Conservation (phyloP, 495 filamentous ascomycete species). For the Penicillium ochrochloron region DNA sequence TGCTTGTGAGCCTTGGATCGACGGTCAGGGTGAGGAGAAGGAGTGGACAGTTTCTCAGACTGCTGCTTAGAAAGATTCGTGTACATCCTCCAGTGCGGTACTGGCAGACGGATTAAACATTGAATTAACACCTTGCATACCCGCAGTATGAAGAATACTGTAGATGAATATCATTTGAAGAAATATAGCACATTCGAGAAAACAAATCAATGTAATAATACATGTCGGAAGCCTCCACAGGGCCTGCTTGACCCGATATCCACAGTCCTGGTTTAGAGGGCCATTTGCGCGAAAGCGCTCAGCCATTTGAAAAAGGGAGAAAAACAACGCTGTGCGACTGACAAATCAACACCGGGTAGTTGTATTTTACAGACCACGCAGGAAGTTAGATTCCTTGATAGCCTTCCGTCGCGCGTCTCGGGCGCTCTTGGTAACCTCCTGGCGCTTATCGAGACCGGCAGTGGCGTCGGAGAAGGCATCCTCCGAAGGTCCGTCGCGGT, state of each 20-base stretch:
- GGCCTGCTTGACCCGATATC: conserved; percentile 20
- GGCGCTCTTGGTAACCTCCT: conserved; percentile 58
- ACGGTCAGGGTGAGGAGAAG: conserved; percentile 40
- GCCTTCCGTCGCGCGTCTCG: conserved; percentile 72
- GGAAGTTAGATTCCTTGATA: conserved; percentile 94
- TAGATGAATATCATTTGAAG: conserved; percentile 27
- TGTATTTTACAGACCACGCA: conserved; percentile 70
- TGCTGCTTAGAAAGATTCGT: not conserved
- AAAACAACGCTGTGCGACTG: conserved; percentile 9
- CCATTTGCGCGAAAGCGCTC: conserved; percentile 11
- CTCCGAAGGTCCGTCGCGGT: conserved; percentile 33
- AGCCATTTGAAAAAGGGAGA: not conserved
- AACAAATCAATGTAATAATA: conserved; percentile 38
- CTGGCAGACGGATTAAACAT: not conserved
- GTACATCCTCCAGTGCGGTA: not conserved
- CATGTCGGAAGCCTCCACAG: conserved; percentile 22
- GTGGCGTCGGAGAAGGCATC: conserved; percentile 39
- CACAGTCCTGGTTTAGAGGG: conserved; percentile 10
- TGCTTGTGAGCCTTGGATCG: conserved; percentile 38
- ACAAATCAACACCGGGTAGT: not conserved
- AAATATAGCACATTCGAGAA: conserved; percentile 38
- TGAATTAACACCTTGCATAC: not conserved
- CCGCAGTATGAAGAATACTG: conserved; percentile 1
- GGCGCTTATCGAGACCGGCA: conserved; percentile 45
- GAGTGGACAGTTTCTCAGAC: conserved; percentile 34